A percentile compares a stretch with the other conserved stretches of the same genome.
Evolutionary conservation across 2,329 filamentous ascomycete species (phyloP).

Genomic region (Alternaria incomplexa): DNA sequence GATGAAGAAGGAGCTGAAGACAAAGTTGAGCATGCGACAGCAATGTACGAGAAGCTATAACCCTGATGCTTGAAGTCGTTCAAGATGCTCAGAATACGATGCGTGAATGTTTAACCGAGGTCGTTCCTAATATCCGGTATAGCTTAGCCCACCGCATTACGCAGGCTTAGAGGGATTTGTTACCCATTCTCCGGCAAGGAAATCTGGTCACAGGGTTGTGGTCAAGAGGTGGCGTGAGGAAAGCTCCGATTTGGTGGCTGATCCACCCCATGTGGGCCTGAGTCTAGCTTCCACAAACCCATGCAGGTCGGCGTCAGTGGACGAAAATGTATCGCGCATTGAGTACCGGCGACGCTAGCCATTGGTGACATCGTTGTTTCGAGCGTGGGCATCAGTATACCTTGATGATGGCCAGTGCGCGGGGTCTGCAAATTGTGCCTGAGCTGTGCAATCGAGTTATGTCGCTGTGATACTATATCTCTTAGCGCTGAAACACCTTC

Average conservation of each 20-base stretch:
- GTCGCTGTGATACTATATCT: slow-evolving; percentile 7
- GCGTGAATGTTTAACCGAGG: slow-evolving; percentile 33
- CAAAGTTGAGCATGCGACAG: background rate
- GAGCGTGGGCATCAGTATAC: slow-evolving; percentile 11
- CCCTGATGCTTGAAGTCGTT: slow-evolving; percentile 13
- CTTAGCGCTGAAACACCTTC: slow-evolving; percentile 8
- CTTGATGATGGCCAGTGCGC: slow-evolving; percentile 18
- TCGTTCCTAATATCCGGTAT: slow-evolving; percentile 16
- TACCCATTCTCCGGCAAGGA: slow-evolving; percentile 13
- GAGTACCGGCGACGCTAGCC: slow-evolving; percentile 15
- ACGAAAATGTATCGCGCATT: slow-evolving; percentile 1
- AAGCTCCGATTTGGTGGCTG: slow-evolving; percentile 26
- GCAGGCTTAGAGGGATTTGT: slow-evolving; percentile 31
- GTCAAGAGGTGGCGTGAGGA: slow-evolving; percentile 8
- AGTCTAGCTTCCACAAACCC: slow-evolving; percentile 15
- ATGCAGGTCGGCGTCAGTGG: slow-evolving; percentile 25
- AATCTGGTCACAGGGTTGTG: slow-evolving; percentile 4
- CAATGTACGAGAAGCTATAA: slow-evolving; percentile 1
- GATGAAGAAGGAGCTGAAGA: slow-evolving; percentile 1
- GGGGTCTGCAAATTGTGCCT: slow-evolving; percentile 14
- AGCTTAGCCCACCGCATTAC: slow-evolving; percentile 23
- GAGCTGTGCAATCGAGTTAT: slow-evolving; percentile 4
- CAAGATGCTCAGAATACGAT: slow-evolving; percentile 5
- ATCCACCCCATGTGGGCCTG: slow-evolving; percentile 33
- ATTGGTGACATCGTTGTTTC: slow-evolving; percentile 28